Evolutionary conservation across 2,329 filamentous ascomycete species (phyloP).

Genomic region (Cryoendolithus antarcticus): DNA sequence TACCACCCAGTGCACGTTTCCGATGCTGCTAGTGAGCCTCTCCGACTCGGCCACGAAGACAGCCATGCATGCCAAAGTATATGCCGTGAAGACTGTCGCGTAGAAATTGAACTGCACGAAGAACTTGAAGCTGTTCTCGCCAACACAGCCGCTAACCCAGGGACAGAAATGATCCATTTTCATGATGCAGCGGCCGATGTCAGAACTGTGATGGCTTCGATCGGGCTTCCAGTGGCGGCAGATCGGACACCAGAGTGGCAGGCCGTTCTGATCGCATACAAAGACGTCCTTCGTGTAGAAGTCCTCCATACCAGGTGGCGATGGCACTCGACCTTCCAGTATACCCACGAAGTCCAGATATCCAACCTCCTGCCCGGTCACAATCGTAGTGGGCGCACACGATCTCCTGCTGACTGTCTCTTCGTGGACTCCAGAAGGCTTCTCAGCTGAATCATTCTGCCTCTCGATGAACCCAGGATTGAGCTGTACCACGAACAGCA

Average conservation of each 20-base stretch:
- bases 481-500: conserved; percentile 53
- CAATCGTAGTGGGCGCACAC: conserved; percentile 11
- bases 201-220: conserved; percentile 73
- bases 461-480: conserved; percentile 65
- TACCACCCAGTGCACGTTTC: conserved; percentile 51
- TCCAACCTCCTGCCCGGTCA: conserved; percentile 12
- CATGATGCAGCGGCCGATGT: conserved; percentile 40
- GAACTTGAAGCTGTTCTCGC: conserved; percentile 78
- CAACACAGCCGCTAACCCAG: conserved; percentile 83
- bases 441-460: conserved; percentile 26
- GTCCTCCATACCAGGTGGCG: conserved; percentile 55
- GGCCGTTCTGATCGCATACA: conserved; percentile 67
- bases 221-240: conserved; percentile 85
- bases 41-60: conserved; percentile 46
- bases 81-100: conserved; percentile 52
- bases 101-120: conserved; percentile 82
- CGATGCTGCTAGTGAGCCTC: conserved; percentile 3
- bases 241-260: conserved; percentile 74
- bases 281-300: conserved; percentile 80
- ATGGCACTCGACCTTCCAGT: conserved; percentile 26
- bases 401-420: conserved; percentile 8
- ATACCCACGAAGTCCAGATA: conserved; percentile 14
- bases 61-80: conserved; percentile 51
- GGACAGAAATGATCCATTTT: conserved; percentile 56
- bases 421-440: conserved; percentile 3